Evolutionary conservation across 208 protist species (phyloP), one percentile per base, ranked within the genome.

Genomic region (Trypanosoma avium): DNA sequence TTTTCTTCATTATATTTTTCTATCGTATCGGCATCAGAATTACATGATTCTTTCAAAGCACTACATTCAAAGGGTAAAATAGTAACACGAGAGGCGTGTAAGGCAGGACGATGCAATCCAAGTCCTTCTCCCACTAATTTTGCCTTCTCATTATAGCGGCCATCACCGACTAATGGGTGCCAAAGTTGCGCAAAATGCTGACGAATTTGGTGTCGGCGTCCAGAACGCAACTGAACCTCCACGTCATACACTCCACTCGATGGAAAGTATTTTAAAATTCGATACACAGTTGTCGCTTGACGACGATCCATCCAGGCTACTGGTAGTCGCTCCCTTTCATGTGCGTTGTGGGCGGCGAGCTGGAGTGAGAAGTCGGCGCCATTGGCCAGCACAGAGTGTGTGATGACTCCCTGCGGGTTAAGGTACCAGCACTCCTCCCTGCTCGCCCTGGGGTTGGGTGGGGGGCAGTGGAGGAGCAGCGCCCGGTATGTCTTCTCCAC

Each of bases 191-290:
- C 82, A 57, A 94, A 86, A 68, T 94, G 85, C 66, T 94, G 88
- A 13, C 88, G 88, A 53, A 94, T 83, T 53, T 94, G 88, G 35
- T 94, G 88, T 26, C 88, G 74, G 36, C 84, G 72, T 17, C 88
- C 88, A 46, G 75, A 82, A 35, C 57, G 48, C 13, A 94, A 73
- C 48, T 62, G 45, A 21, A 91, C 73, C 67, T 92, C 68, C 19
- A 94, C 70, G 56, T 87, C 66, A 61, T 79, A 81, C 27, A 94
- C 79, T 15, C 75, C 73, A 32, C 55, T 65, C 22, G 30, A 42
- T 0, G 79, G 75, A 27, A 91, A 92, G 66, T 76, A 78, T 67
- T 81, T 70, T 42, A 90, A 49, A 22, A 94, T 83, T 36, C 79
- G 75, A 56, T 77, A 92, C n/a, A 40, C 45, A 7, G 88, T 94